Evolutionary conservation across 148 eudicot species (phyloP).

Genomic region (Camellia japonica): DNA sequence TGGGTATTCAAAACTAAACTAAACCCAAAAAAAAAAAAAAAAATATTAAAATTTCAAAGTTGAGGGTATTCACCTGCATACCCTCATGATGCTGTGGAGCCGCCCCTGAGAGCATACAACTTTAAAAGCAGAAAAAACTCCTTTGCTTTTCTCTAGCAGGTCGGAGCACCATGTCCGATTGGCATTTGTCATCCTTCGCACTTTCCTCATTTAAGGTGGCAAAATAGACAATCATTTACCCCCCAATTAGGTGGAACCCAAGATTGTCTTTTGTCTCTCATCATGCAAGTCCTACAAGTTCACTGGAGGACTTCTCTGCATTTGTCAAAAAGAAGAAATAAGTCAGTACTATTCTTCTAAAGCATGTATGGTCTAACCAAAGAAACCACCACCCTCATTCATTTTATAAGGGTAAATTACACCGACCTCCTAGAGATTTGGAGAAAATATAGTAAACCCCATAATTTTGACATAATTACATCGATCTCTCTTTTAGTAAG

Average conservation of each 20-base stretch:
- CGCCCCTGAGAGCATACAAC: constrained; percentile 14
- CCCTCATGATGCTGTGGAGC: no score
- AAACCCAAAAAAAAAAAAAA: no score
- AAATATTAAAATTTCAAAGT: no score
- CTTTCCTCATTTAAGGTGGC: background rate
- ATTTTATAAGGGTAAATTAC: no score
- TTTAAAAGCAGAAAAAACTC: background rate
- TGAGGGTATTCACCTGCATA: no score
- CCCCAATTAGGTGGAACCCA: background rate
- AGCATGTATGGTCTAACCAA: background rate
- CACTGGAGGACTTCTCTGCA: constrained; percentile 76
- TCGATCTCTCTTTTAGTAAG: no score
- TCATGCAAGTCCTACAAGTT: constrained; percentile 34
- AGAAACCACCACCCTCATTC: background rate
- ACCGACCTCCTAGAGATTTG: no score
- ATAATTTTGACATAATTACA: no score
- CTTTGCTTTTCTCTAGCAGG: background rate
- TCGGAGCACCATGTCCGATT: background rate
- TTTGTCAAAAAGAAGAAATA: constrained; percentile 7
- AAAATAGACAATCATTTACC: constrained; percentile 2
- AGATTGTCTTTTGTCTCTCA: constrained; percentile 7
- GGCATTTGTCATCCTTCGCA: background rate
- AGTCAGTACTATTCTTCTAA: background rate
- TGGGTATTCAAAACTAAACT: no score
- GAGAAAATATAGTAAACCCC: no score